A percentile compares a stretch with the other conserved stretches of the same genome.
Evolutionary conservation across 768 basidiomycete species (phyloP).

Genomic region (Serpula lacrymans): DNA sequence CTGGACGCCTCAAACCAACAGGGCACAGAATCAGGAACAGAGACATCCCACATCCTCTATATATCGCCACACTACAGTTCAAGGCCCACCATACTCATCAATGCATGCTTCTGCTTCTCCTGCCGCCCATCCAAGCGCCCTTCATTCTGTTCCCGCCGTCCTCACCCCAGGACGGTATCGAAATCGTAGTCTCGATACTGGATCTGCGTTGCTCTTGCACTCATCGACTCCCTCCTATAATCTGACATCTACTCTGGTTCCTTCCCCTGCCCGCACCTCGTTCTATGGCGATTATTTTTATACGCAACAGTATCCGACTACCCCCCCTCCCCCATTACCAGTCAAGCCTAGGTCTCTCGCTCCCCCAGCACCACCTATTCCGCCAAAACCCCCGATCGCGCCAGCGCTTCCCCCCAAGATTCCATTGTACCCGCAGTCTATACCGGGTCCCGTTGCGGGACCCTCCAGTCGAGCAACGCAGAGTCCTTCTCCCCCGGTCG

Average conservation of each 20-base stretch:
- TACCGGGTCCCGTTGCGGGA: conserved; percentile 17
- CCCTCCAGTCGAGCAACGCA: conserved; percentile 7
- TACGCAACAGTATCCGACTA: conserved; percentile 4
- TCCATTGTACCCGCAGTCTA: conserved; percentile 31
- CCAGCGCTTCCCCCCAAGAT: conserved; percentile 16
- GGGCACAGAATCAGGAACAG: too few species aligned
- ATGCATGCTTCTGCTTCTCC: conserved; percentile 1
- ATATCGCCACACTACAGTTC: conserved; percentile 18
- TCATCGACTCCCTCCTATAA: conserved; percentile 8
- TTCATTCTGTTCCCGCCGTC: conserved; percentile 18
- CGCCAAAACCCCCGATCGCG: conserved; percentile 34
- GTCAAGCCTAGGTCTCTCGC: conserved; percentile 18
- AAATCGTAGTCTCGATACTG: conserved; percentile 13
- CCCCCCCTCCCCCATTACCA: conserved; percentile 24
- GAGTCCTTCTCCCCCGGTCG: conserved; percentile 22
- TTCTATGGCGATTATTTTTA: conserved; percentile 28
- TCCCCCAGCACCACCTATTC: conserved; percentile 33
- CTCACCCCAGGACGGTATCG: conserved; percentile 21
- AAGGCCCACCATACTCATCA: conserved; percentile 5
- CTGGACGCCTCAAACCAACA: conserved; percentile 15
- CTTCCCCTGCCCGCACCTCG: conserved; percentile 10
- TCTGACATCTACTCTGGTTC: conserved; percentile 1
- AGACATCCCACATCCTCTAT: conserved; percentile 17
- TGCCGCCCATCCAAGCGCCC: background rate
- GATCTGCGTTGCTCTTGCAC: background rate